Percentiles rank a stretch among this genome's conserved stretches.
Evolutionary conservation across 2,329 filamentous ascomycete genomes (phyloP).

Genomic region (Aspergillus caelatus): DNA sequence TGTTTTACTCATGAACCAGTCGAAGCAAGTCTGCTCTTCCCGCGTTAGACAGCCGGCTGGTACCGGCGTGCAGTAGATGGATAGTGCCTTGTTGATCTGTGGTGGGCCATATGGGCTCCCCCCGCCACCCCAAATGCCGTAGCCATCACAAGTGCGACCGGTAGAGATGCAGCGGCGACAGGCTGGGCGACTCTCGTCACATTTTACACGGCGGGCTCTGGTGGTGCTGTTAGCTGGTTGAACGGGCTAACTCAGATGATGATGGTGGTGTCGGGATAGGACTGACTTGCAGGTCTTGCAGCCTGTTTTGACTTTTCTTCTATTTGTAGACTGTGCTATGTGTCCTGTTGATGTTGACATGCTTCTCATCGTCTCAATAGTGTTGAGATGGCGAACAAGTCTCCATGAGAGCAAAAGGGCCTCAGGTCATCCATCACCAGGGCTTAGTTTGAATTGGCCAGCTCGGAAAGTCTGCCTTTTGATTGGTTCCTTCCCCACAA

Average conservation of each 20-base stretch:
- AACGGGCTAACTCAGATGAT: not conserved
- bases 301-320: not conserved
- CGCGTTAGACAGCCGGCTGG: not conserved
- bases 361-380: no score
- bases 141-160: conserved; percentile 35
- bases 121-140: conserved; percentile 46
- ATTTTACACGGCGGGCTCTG: not conserved
- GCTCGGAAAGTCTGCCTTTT: no score
- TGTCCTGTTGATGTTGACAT: no score
- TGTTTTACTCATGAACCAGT: not conserved
- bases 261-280: not conserved
- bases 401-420: no score
- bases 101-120: not conserved
- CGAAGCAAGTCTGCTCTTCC: not conserved
- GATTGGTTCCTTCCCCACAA: no score
- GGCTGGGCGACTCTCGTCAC: not conserved
- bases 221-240: not conserved
- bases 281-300: not conserved
- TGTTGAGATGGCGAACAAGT: no score
- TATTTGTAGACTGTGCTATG: no score
- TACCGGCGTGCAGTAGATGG: not conserved
- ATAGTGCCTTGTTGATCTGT: conserved; percentile 2
- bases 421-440: no score
- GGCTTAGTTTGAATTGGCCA: no score
- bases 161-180: not conserved